Evolutionary conservation across 371 early-diverging fungal genomes (phyloP), one percentile per base, ranked within the genome.

Genomic region (Amoeboaphelidium protococcarum): DNA sequence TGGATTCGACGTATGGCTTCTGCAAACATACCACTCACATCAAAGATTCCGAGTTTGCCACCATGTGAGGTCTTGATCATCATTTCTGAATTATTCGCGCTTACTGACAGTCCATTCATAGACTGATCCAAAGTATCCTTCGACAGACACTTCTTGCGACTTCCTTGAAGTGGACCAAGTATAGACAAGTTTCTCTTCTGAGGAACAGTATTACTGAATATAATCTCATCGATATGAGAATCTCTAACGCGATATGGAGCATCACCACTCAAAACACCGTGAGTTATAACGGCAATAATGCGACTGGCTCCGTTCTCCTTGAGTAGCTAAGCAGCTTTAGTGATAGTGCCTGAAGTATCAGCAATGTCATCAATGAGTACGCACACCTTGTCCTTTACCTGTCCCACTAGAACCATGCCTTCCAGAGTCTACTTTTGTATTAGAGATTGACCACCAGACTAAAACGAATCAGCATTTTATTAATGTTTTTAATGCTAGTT

Each of bases 291-390:
- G 20, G 45, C 45, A 25, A 25, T 25, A 25, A 45, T 45, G 12
- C 26, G 23, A 10, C 19, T 25, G 20, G 45, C 45, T n/a, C 45
- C 45, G 20, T 45, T 0, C 3, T 45, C 13, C n/a, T 21, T 23
- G 23, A 45, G 26, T 25, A 45, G 23, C 20, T 45, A 13, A 23
- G 45, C 24, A 26, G 45, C 45, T 20, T 2, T 45, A 26, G 26
- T 26, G 12, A 45, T 45, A 10, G 45, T 45, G 1, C n/a, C n/a
- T 19, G 45, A 45, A 26, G 45, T 25, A 45, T 45, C 45, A 23
- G 23, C 23, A 45, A 45, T 23, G 26, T 45, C 45, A 45, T 45
- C 45, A n/a, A 45, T 45, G 19, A 45, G 19, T 21, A 45, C 26
- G 26, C 45, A 45, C 1, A 25, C 45, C 19, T 26, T 45, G 12